A percentile compares a stretch with the other conserved stretches of the same genome.
These are phyloP conservation scores for Coemansia interrupta DNA, from an alignment of 192 early-diverging fungal species.

Conservation along the genomic window DNA sequence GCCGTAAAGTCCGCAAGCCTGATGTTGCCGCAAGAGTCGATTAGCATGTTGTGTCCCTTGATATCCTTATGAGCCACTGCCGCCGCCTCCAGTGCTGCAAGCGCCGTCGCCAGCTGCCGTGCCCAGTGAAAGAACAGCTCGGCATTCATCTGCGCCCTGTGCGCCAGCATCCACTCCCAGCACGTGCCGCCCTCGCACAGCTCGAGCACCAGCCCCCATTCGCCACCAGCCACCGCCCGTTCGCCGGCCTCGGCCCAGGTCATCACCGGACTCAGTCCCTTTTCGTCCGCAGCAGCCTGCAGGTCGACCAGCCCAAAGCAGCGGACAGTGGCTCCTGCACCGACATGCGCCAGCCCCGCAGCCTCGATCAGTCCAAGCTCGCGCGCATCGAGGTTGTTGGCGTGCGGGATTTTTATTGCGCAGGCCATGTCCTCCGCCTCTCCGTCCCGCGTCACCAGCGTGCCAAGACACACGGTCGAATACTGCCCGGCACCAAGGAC, in stretches of 20 bases:
- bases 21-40: conserved; percentile 31
- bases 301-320: conserved; percentile 46
- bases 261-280: conserved; percentile 13
- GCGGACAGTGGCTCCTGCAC: conserved; percentile 24
- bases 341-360: conserved; percentile 41
- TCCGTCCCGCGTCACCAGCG: conserved; percentile 5
- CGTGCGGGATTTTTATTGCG: conserved; percentile 47
- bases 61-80: conserved; percentile 60
- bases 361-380: conserved; percentile 50
- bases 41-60: conserved; percentile 61
- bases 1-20: conserved; percentile 55
- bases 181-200: conserved; percentile 55
- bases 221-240: conserved; percentile 25
- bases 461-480: conserved; percentile 44
- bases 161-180: conserved; percentile 57
- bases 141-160: conserved; percentile 38
- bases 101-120: conserved; percentile 54
- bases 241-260: conserved; percentile 30
- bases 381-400: conserved; percentile 41
- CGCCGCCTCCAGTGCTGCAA: conserved; percentile 51
- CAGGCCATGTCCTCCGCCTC: conserved; percentile 10
- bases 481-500: conserved; percentile 47
- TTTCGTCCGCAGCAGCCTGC: conserved; percentile 6
- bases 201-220: conserved; percentile 57
- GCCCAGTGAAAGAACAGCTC: conserved; percentile 58